A percentile compares a stretch with the other conserved stretches of the same genome.
Evolutionary conservation across 2,329 filamentous ascomycete species (phyloP).

Genomic region (Nigrospora osmanthi): DNA sequence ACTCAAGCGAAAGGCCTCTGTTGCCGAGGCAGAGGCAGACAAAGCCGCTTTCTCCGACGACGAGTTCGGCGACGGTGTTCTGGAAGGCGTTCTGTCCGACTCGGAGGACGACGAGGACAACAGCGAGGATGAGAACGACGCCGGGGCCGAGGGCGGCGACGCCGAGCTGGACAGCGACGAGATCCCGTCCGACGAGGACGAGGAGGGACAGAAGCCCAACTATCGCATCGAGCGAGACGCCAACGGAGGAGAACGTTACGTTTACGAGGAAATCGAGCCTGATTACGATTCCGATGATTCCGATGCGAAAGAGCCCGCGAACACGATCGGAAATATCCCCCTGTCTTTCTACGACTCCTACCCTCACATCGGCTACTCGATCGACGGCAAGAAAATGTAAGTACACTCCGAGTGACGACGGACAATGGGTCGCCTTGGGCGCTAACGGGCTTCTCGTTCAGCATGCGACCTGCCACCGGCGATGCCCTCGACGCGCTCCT

Average conservation of each 20-base stretch:
- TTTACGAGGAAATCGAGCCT: constrained; percentile 90
- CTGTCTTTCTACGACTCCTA: constrained; percentile 86
- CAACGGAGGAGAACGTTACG: constrained; percentile 82
- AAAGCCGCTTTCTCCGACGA: constrained; percentile 49
- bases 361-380: constrained; percentile 96
- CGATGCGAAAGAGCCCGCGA: constrained; percentile 68
- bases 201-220: constrained; percentile 32
- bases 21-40: constrained; percentile 39
- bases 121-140: constrained; percentile 44
- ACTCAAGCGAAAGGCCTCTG: constrained; percentile 60
- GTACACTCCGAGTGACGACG: no score
- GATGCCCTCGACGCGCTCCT: constrained; percentile 88
- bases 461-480: constrained; percentile 83
- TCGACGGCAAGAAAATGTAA: constrained; percentile 89
- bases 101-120: constrained; percentile 45
- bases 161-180: constrained; percentile 40
- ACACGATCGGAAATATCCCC: constrained; percentile 94
- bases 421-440: no score
- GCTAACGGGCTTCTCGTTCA: no score
- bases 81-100: constrained; percentile 53
- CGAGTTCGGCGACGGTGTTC: constrained; percentile 46
- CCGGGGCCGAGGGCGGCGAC: constrained; percentile 22
- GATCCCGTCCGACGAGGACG: constrained; percentile 33
- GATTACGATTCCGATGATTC: constrained; percentile 95
- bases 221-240: constrained; percentile 66